Conservation (phyloP, 2,329 filamentous ascomycete species). For the Fusarium secorum region DNA sequence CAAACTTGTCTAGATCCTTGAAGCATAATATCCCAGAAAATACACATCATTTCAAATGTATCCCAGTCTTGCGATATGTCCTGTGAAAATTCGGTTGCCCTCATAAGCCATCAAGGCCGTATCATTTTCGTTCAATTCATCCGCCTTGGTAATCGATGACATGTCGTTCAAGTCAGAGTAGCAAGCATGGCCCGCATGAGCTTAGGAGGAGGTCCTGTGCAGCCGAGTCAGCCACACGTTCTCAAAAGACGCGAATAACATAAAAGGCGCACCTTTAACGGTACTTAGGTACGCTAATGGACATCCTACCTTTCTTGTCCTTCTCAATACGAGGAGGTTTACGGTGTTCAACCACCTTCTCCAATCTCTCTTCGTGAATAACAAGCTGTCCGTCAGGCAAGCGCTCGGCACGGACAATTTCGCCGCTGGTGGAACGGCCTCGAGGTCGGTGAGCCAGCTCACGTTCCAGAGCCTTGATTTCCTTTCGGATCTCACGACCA, state of each 20-base stretch:
- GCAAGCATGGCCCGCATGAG: conserved; percentile 75
- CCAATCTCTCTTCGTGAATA: conserved; percentile 67
- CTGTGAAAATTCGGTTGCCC: conserved; percentile 19
- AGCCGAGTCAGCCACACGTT: conserved; percentile 45
- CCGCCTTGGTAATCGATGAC: neutral
- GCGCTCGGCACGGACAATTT: conserved; percentile 65
- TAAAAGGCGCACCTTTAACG: conserved; percentile 61
- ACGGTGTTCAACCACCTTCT: conserved; percentile 61
- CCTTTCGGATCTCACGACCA: conserved; percentile 73
- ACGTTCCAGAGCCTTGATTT: conserved; percentile 75
- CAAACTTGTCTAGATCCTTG: conserved; percentile 26
- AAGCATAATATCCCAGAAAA: conserved; percentile 2
- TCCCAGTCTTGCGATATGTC: conserved; percentile 8
- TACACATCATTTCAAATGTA: conserved; percentile 8
- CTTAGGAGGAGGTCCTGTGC: conserved; percentile 67
- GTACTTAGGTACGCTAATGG: conserved; percentile 80
- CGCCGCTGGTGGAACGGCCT: conserved; percentile 53
- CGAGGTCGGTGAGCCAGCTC: conserved; percentile 49
- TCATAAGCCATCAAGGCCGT: conserved; percentile 11
- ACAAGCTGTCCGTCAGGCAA: conserved; percentile 69
- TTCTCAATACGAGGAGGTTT: conserved; percentile 77
- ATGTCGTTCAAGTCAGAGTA: conserved; percentile 66
- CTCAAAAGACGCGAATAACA: conserved; percentile 31
- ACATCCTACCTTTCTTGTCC: conserved; percentile 96
- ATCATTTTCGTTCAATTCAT: conserved; percentile 17